phyloP scores from a whole-genome alignment of 1,284 basidiomycete species.

The Ganoderma resinaceum region DNA sequence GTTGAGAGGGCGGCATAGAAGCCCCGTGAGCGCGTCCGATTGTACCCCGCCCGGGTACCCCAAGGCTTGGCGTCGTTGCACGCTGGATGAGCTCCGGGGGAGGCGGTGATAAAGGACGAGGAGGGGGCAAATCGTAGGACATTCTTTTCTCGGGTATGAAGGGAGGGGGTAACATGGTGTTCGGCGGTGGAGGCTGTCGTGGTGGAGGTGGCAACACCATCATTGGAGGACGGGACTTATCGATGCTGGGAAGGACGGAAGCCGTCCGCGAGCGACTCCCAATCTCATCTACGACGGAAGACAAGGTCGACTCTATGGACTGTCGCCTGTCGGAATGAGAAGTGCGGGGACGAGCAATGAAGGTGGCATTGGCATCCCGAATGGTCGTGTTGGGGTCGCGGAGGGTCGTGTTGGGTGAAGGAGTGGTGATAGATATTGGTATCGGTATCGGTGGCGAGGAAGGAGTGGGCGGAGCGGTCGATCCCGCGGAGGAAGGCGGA shows the following conservation, averaged over 20 bases:
- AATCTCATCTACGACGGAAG: slow-evolving; percentile 53
- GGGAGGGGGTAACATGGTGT: slow-evolving; percentile 74
- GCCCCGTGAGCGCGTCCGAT: slow-evolving; percentile 65
- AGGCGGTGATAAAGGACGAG: slow-evolving; percentile 87
- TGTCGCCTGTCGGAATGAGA: slow-evolving; percentile 51
- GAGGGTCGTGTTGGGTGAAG: slow-evolving; percentile 51
- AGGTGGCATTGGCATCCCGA: slow-evolving; percentile 54
- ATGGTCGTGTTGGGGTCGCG: slow-evolving; percentile 55
- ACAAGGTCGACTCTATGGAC: slow-evolving; percentile 72
- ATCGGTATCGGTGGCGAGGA: slow-evolving; percentile 27
- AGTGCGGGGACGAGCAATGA: slow-evolving; percentile 48
- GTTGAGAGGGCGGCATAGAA: slow-evolving; percentile 73
- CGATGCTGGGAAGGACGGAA: slow-evolving; percentile 61
- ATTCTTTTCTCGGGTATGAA: slow-evolving; percentile 76
- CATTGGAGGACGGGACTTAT: slow-evolving; percentile 83
- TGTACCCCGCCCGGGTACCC: slow-evolving; percentile 58
- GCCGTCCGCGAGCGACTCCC: slow-evolving; percentile 61
- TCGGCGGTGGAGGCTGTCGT: slow-evolving; percentile 77
- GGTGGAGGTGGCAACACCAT: slow-evolving; percentile 89
- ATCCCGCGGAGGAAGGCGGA: slow-evolving; percentile 51
- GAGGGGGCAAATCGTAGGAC: slow-evolving; percentile 68
- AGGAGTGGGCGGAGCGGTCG: slow-evolving; percentile 33
- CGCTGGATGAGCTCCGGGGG: slow-evolving; percentile 88
- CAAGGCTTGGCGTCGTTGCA: slow-evolving; percentile 84
- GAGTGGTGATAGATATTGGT: slow-evolving; percentile 38